Evolutionary conservation across 2,329 filamentous ascomycete species (phyloP), one percentile per base, ranked within the genome.

Genomic region (Thelonectria olida): DNA sequence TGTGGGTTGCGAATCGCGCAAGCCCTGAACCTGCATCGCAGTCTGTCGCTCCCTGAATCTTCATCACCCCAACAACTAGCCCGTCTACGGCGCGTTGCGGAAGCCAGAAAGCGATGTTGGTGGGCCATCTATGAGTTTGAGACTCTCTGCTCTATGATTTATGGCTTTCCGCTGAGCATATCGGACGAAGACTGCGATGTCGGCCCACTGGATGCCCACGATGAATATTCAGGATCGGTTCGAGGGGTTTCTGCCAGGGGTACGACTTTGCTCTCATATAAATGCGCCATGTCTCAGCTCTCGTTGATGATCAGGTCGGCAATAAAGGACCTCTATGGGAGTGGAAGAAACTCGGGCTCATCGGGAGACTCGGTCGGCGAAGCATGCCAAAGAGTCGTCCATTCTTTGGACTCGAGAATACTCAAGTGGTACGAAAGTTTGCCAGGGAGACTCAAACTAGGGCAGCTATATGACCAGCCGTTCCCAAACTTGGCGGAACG

Each of bases 41-140:
- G 52, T 4, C 25, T 65, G 7, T 48, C 57, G 8, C 28, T 31
- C 9, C 28, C 15, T 6, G 51, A 55, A 2, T 7, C 17, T 12
- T 7, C 31, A 17, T 28, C n/a, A 8, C 7, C 23, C 7, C 52
- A n/a, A 0, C n/a, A n/a, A 4, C 3, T 13, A 25, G 17, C 10
- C 2, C 47, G 28, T n/a, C 28, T 20, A 7, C 39, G 36, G 4
- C 44, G 56, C 5, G 38, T 27, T 1, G 62, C 63, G 12, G 74
- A 76, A 44, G 68, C 70, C 1, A 54, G 72, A 12, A 78, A 79
- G 17, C 72, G 76, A 0, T 76, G 75, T 9, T 80, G 77, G 78
- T 80, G 77, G 76, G 76, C 78, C 1, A 73, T 79, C 0, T 76
- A 79, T 36, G 78, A 79, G 49, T 74, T 78, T 1, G 78, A 79